Conservation (phyloP, 495 filamentous ascomycete species). For the Penicillium taxi region DNA sequence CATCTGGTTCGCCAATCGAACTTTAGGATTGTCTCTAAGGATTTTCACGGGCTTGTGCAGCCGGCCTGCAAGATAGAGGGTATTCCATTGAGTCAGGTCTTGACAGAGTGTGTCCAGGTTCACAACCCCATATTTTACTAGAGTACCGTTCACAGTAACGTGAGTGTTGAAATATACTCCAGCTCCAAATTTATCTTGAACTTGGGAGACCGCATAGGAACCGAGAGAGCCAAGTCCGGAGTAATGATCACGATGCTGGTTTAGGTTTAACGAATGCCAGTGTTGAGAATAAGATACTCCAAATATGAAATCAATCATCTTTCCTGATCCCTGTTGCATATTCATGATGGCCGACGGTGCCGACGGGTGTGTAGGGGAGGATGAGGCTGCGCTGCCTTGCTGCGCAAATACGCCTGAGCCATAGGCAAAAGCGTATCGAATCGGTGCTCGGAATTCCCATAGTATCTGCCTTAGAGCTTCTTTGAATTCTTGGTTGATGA, state of each 20-base stretch:
- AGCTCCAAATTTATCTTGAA: slow-evolving; percentile 84
- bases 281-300: slow-evolving; percentile 92
- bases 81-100: slow-evolving; percentile 84
- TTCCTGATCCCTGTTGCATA: slow-evolving; percentile 75
- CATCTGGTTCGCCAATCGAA: slow-evolving; percentile 88
- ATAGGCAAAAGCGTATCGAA: slow-evolving; percentile 94
- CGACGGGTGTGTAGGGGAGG: slow-evolving; percentile 58
- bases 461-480: slow-evolving; percentile 79
- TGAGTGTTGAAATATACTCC: slow-evolving; percentile 98
- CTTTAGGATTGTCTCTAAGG: slow-evolving; percentile 81
- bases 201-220: slow-evolving; percentile 68
- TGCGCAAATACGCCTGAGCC: slow-evolving; percentile 95
- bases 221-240: slow-evolving; percentile 77
- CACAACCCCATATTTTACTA: slow-evolving; percentile 97
- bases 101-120: slow-evolving; percentile 79
- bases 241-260: slow-evolving; percentile 87
- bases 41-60: slow-evolving; percentile 98
- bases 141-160: slow-evolving; percentile 86
- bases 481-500: slow-evolving; percentile 90
- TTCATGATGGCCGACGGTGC: slow-evolving; percentile 67
- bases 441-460: slow-evolving; percentile 88
- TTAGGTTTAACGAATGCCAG: slow-evolving; percentile 89
- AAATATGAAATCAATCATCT: slow-evolving; percentile 99
- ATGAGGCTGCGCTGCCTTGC: slow-evolving; percentile 37
- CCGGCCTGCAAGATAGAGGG: slow-evolving; percentile 86